Evolutionary conservation across 2,329 filamentous ascomycete genomes (phyloP), one percentile per base, ranked within the genome.

Genomic region (Thielaviopsis populi): DNA sequence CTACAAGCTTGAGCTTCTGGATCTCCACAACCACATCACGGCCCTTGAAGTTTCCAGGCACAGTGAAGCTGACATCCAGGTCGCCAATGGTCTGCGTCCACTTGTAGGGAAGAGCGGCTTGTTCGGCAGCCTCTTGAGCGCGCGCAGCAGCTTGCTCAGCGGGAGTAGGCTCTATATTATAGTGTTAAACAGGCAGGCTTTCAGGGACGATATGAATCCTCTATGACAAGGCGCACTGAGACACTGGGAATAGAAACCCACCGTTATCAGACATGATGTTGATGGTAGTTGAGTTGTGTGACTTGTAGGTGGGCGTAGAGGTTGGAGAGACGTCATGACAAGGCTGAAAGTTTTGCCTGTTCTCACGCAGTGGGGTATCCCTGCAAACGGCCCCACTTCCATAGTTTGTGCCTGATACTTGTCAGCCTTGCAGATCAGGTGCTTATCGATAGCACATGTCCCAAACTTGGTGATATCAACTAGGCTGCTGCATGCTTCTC

Each of bases 41-140:
- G 46, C 85, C 89, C 76, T 95, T 95, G 69, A 92, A 78, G 74
- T 91, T 95, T 27, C 81, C 87, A 0, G 92, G 87, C 0, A 99
- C 84, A 33, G 82, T 78, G 66, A 95, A 81, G 61, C 81, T 86
- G 70, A 97, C 77, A 72, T 96, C 89, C 66, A 96, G 77, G 72
- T 97, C 94, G 69, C 80, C 81, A 73, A 99, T 96, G 27, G 88
- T 91, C 77, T 99, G 94, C 11, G 83, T 88, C 94, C 94, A 99
- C 77, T 95, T 94, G 84, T 99, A 99, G 0, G 94, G 94, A 50
- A 99, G 85, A 27, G 86, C 83, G 50, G 85, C 87, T 78, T 99
- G 94, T 77, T 99, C 94, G 70, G 86, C 87, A 64, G 82, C 79
- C 77, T 99, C 91, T 73, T 86, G 85, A 67, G 84, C 86, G 68